These are phyloP conservation scores for Nicotiana rustica DNA, from an alignment of 305 asterid species.

Conservation along the genomic window DNA sequence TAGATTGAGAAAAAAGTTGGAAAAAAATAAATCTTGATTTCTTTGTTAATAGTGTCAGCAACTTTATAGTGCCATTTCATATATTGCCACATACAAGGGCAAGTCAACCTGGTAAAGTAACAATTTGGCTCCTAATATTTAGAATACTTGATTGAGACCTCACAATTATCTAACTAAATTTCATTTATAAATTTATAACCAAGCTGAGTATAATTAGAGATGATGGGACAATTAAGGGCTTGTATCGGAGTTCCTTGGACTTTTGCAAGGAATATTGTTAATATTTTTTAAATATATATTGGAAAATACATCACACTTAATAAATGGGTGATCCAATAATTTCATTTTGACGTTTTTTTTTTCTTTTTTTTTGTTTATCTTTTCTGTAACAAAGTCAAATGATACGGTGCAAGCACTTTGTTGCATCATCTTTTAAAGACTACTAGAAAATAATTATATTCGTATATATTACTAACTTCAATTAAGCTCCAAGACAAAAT, in stretches of 20 bases:
- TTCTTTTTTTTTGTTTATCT: neutral
- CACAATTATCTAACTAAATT: neutral
- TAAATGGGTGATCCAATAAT: conserved; percentile 20
- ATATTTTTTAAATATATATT: neutral
- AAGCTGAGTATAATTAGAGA: neutral
- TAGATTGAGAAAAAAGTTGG: no score
- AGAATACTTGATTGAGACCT: neutral
- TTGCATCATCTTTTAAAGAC: neutral
- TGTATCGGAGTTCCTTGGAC: neutral
- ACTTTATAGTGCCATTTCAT: neutral
- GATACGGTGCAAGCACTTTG: conserved; percentile 13
- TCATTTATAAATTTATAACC: neutral
- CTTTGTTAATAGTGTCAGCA: neutral
- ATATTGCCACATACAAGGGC: neutral
- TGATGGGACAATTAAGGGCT: neutral
- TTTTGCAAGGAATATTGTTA: neutral
- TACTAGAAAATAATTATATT: neutral
- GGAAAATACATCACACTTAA: neutral
- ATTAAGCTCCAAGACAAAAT: neutral
- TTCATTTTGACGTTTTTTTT: neutral
- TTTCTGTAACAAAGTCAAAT: neutral
- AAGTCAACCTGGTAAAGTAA: neutral
- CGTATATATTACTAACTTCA: neutral
- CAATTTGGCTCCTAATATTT: neutral
- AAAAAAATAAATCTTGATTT: neutral